Base-by-base conservation (phyloP, 1,284 basidiomycete genomes). In the Ustilago cynodontis region DNA sequence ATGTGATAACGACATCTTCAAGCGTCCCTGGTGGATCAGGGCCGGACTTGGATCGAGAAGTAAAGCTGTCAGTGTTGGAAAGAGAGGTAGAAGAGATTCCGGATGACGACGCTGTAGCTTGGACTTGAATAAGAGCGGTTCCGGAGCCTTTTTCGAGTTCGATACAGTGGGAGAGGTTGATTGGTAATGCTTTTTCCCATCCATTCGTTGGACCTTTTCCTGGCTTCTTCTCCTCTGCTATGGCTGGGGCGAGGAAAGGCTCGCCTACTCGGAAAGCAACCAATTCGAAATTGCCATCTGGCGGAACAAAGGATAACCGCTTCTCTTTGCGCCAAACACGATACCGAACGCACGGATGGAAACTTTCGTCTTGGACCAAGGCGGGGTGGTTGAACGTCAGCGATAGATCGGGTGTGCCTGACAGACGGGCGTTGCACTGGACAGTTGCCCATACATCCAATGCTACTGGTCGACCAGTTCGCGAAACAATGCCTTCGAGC, bases 311-410 rank as follows among this genome's bases (percentile, higher is more conserved):
- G 47, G 60, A 66, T 1, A 84, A 59, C 41, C 61, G 51, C 35
- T 65, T 71, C 52, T 81, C 71, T 59, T 73, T 62, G 14, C 53
- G 39, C 93, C 94, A 97, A 59, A 91, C 91, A 79, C 91, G 90
- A 57, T 94, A 88, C 37, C 91, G 89, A 57, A 98, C 91, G 85
- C 94, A 98, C 33, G 94, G 91, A 85, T 98, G 95, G 85, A 97
- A 96, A 1, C 93, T 90, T 73, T 91, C 92, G 76, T 96, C 93
- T 3, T 88, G 87, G 72, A 98, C 87, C 39, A 91, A 88, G 71
- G 90, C 89, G 0, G 93, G 88, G 35, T 63, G 35, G 47, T 67
- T 75, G 33, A 85, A 73, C 7, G 57, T 59, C 16, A 85, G 47
- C 22, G 57, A 56, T 26, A 85, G 53, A 51, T 81, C 81, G 1